Base-by-base conservation (phyloP, 225 moss, liverwort and hornwort species). In the Climacium dendroides region DNA sequence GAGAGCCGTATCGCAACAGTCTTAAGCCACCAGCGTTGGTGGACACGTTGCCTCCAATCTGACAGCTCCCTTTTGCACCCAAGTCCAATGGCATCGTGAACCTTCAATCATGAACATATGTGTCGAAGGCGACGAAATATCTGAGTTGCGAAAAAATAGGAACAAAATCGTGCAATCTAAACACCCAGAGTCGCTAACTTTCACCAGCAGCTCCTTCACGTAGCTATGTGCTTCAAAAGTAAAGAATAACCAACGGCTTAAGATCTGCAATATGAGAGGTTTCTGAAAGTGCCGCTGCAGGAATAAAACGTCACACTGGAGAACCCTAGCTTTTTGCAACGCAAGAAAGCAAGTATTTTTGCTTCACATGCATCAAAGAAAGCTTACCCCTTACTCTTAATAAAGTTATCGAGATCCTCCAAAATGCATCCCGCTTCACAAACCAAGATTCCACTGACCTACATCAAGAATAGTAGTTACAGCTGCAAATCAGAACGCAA, bases 21-120 rank as follows among this genome's bases (percentile, higher is more conserved):
- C 98, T 94, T 89, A 99, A 88, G 83, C 98, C 98, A 84, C 98
- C 96, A 82, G 98, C 98, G 90, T 97, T 99, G 50, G 97, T 99
- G 58, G 97, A 99, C 65, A 99, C 94, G 80, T 99, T 99, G 78
- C 98, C 98, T 88, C 98, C 98, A 92, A 99, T 97, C 88, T 97
- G 98, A 89, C 98, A 99, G 91, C 98, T 99, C 72, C 98, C 98
- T 90, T 99, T 99, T 23, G 97, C 98, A 91, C 98, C 97, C 92
- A 99, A 92, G 90, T 99, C 98, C 86, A 99, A 88, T 52, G 98
- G 98, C 97, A 99, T 97, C 84, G 94, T 94, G 82, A 94, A 94
- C 86, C 98, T 97, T 92, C 90, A 90, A 82, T 83, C 85, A 91
- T 71, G 63, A 84, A 67, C 80, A 83, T 29, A n/a, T 39, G 80